These are phyloP conservation scores for Paecilomyces sp. DNA, from an alignment of 2,329 filamentous ascomycete species.

Conservation along the genomic window DNA sequence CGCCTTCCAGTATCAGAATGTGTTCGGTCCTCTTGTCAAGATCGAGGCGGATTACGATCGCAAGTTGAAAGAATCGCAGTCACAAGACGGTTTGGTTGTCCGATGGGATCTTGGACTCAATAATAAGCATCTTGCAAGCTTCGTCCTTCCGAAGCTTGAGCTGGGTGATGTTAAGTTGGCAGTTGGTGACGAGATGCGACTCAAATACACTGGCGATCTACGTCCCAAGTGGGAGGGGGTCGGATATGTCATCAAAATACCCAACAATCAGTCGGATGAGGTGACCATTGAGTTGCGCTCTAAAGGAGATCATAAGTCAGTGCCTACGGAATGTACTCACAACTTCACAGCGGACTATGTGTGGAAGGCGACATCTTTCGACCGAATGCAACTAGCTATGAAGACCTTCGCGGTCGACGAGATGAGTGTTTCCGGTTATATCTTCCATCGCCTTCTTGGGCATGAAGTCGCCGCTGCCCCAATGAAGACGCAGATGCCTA, in stretches of 20 bases:
- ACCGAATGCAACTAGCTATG: slow-evolving; percentile 98
- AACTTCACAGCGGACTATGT: slow-evolving; percentile 99
- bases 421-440: slow-evolving; percentile 96
- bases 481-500: slow-evolving; percentile 91
- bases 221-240: slow-evolving; percentile 93
- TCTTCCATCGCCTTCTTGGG: slow-evolving; percentile 93
- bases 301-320: slow-evolving; percentile 90
- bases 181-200: slow-evolving; percentile 95
- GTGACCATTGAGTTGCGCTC: slow-evolving; percentile 91
- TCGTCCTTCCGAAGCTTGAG: slow-evolving; percentile 93
- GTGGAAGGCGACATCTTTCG: slow-evolving; percentile 98
- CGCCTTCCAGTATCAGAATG: slow-evolving; percentile 97
- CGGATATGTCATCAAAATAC: slow-evolving; percentile 98
- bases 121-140: slow-evolving; percentile 94
- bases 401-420: slow-evolving; percentile 98
- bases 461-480: slow-evolving; percentile 91
- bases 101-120: slow-evolving; percentile 94
- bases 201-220: slow-evolving; percentile 92
- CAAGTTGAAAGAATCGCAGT: slow-evolving; percentile 96
- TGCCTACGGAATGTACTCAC: slow-evolving; percentile 91
- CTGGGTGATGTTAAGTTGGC: slow-evolving; percentile 96
- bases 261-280: slow-evolving; percentile 97
- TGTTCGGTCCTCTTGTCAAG: slow-evolving; percentile 95
- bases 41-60: slow-evolving; percentile 99
- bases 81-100: slow-evolving; percentile 88